These are phyloP conservation scores for Dispira simplex DNA, from an alignment of 192 early-diverging fungal species.

Conservation along the genomic window DNA sequence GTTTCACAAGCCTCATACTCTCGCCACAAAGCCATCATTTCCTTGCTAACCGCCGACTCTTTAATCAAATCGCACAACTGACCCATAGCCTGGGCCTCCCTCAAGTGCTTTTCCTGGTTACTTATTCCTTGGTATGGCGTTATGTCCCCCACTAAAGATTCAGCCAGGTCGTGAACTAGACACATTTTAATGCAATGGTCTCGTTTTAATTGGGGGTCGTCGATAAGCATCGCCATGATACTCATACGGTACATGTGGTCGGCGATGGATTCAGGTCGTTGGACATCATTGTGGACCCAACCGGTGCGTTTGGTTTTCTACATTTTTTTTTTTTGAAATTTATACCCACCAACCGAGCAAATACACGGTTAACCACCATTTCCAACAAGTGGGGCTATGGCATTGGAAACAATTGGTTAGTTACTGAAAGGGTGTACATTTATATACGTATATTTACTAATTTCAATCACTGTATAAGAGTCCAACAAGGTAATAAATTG, in stretches of 20 bases:
- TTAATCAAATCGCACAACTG: slow-evolving; percentile 40
- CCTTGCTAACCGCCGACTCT: slow-evolving; percentile 34
- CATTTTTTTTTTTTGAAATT: not conserved
- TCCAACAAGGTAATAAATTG: not conserved
- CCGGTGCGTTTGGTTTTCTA: slow-evolving; percentile 86
- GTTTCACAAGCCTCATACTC: slow-evolving; percentile 73
- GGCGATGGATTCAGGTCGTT: slow-evolving; percentile 65
- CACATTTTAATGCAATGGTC: slow-evolving; percentile 76
- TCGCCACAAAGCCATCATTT: slow-evolving; percentile 63
- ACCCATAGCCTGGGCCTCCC: slow-evolving; percentile 52
- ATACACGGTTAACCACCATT: not conserved
- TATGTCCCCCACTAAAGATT: slow-evolving; percentile 79
- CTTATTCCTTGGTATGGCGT: slow-evolving; percentile 66
- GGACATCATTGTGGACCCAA: slow-evolving; percentile 63
- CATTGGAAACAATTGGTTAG: not conserved
- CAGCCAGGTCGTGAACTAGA: slow-evolving; percentile 86
- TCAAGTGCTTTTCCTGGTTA: slow-evolving; percentile 56
- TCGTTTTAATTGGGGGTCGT: slow-evolving; percentile 48
- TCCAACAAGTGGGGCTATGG: not conserved
- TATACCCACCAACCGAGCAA: not conserved
- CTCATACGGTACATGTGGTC: slow-evolving; percentile 97
- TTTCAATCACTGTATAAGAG: not conserved
- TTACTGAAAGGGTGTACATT: not conserved
- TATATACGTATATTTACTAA: not conserved
- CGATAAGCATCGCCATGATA: slow-evolving; percentile 70